Base-by-base conservation (phyloP, 768 basidiomycete species). In the Phylloporus sp. region DNA sequence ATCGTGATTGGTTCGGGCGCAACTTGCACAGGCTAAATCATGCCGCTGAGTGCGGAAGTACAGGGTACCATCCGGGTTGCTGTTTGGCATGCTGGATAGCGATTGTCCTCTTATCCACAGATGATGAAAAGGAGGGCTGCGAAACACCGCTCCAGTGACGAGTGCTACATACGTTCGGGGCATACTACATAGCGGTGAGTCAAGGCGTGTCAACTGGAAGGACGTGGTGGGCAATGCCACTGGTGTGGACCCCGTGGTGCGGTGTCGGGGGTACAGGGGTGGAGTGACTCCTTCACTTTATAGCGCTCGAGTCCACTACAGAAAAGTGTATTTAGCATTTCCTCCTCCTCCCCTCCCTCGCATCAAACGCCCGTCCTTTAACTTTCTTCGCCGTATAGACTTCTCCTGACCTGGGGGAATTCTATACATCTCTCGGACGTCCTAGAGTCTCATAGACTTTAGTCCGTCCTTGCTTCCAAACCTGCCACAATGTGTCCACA, bases 371-470 rank as follows among this genome's bases (percentile, higher is more conserved):
- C 32, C 44, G 42, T 27, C 35, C 32, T 8, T n/a, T 28, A 15
- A 13, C 15, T 6, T 14, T 26, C 13, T 44, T 24, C n/a, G 5
- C 39, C 28, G 51, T 60, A 52, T 54, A 68, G 54, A 48, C 39
- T 55, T 57, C 54, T 61, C 60, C 57, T 38, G 1, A 24, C 2
- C 27, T 21, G 43, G 56, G 59, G 55, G 58, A 48, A 33, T 48
- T 11, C 52, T 56, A 50, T 52, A 58, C 59, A 55, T 2, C 17
- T 34, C 36, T 50, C 67, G 72, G 72, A 63, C 73, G 58, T 55
- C 51, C 76, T 72, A 74, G 67, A 70, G 73, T 61, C 66, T 64
- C 58, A 58, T 8, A 71, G 64, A 59, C 65, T 68, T 65, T 64
- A 58, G 70, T 52, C 27, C 44, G 54, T 63, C 60, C 66, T 61